Evolutionary conservation across 1,139 yeast genomes (phyloP), one percentile per base, ranked within the genome.

Genomic region (Candida pseudoviswanathii): DNA sequence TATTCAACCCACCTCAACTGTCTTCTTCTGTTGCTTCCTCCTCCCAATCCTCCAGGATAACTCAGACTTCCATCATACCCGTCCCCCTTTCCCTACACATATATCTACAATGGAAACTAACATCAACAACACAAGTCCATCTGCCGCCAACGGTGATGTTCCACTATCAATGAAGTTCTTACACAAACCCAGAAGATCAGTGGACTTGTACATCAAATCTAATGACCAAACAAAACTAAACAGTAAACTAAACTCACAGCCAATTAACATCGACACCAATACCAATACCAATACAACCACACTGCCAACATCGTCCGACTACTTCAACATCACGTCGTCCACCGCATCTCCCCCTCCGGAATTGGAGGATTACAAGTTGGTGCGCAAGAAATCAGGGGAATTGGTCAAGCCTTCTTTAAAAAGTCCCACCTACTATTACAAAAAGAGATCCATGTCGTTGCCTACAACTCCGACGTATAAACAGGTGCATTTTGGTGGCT

Each of bases 341-440:
- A 34, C 44, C 5, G 25, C 31, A 7, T 33, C 29, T 26, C 37
- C 39, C 2, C 40, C 40, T 33, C 39, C 36, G 11, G 44, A 42
- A 22, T 24, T 42, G 36, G 57, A 42, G 5, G 49, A 48, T 7
- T 56, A 63, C 41, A 61, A 56, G 51, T 62, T 86, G 45, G 77
- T 86, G 3, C 80, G 90, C 25, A 87, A 85, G 62, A 89, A 89
- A 67, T 82, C 89, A 3, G 96, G 96, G 25, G 96, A 89, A 62
- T 71, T 87, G 38, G 87, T 89, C 44, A 87, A 88, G 61, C 82
- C 92, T 3, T 84, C 89, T 25, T 73, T 89, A 48, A 87, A 85
- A 61, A 48, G 50, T 44, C 50, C 51, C 9, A 61, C 24, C 25
- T 51, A 68, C 69, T 60, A 59, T 41, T 67, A 81, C 41, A 68